Evolutionary conservation across 257 asterid genomes (phyloP).

Genomic region (Solanum rostratum): DNA sequence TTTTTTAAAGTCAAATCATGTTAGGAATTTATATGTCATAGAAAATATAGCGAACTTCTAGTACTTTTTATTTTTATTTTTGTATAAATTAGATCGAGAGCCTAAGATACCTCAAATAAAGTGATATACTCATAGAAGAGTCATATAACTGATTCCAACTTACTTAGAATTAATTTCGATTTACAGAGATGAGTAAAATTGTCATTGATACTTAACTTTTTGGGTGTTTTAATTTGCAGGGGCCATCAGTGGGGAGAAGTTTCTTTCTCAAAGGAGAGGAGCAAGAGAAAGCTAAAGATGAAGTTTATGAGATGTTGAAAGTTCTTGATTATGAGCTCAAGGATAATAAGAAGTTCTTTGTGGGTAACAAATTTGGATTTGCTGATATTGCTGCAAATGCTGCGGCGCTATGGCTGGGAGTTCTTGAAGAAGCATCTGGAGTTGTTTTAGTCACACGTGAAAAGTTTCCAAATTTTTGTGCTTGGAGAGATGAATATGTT

Average conservation of each 20-base stretch:
- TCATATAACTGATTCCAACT: neutral
- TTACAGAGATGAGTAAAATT: neutral
- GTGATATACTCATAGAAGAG: neutral
- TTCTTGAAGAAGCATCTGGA: neutral
- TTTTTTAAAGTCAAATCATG: neutral
- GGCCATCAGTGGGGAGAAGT: neutral
- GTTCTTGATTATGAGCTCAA: neutral
- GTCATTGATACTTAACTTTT: neutral
- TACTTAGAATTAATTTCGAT: neutral
- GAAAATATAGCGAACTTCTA: neutral
- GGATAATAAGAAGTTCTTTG: neutral
- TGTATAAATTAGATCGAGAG: neutral
- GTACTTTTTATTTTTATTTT: neutral
- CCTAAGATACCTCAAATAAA: neutral
- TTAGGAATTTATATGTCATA: neutral
- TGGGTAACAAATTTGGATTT: neutral
- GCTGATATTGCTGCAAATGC: neutral
- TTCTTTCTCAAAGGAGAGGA: neutral
- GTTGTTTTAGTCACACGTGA: neutral
- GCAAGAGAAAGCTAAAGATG: neutral
- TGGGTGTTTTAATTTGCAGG: neutral
- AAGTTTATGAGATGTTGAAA: neutral
- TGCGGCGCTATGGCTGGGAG: neutral
- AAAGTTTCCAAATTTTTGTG: neutral
- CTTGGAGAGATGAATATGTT: neutral